A percentile compares a stretch with the other conserved stretches of the same genome.
Evolutionary conservation across 2,329 filamentous ascomycete species (phyloP).

Genomic region (Sporothrix protearum): DNA sequence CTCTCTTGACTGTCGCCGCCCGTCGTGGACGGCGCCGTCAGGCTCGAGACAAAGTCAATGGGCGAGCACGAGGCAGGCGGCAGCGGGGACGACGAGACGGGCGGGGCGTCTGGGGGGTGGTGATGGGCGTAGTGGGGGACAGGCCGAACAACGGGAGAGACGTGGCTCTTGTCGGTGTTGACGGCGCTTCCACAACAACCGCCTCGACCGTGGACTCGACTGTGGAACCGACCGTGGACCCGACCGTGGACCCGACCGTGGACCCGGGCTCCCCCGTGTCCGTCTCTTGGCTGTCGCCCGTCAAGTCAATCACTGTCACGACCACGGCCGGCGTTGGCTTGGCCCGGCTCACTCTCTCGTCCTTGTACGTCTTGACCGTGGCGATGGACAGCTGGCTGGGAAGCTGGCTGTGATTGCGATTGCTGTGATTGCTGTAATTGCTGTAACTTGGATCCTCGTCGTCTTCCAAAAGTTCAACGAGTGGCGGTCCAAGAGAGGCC

Average conservation of each 20-base stretch:
- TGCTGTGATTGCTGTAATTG: too few relatives aligned
- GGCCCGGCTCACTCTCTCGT: neutral
- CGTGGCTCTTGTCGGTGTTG: neutral
- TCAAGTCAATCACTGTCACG: slow-evolving; percentile 21
- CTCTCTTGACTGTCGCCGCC: slow-evolving; percentile 4
- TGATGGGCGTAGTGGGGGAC: neutral
- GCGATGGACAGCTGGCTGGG: slow-evolving; percentile 12
- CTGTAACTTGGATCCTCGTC: neutral
- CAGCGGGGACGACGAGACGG: neutral
- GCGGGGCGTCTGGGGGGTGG: neutral
- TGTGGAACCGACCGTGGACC: too few relatives aligned
- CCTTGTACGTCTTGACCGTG: slow-evolving; percentile 9
- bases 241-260: neutral
- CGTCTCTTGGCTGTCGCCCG: slow-evolving; percentile 10
- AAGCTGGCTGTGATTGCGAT: too few relatives aligned
- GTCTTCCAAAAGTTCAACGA: neutral
- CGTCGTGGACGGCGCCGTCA: slow-evolving; percentile 1
- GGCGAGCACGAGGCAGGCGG: slow-evolving; percentile 12
- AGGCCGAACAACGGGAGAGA: neutral
- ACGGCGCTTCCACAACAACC: neutral
- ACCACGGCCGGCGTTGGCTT: neutral
- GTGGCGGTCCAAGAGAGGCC: neutral
- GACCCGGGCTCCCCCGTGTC: neutral
- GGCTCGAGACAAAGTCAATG: slow-evolving; percentile 6
- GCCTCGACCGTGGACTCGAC: too few relatives aligned